Evolutionary conservation across 192 early-diverging fungal genomes (phyloP).

Genomic region (Umbelopsis isabellina): DNA sequence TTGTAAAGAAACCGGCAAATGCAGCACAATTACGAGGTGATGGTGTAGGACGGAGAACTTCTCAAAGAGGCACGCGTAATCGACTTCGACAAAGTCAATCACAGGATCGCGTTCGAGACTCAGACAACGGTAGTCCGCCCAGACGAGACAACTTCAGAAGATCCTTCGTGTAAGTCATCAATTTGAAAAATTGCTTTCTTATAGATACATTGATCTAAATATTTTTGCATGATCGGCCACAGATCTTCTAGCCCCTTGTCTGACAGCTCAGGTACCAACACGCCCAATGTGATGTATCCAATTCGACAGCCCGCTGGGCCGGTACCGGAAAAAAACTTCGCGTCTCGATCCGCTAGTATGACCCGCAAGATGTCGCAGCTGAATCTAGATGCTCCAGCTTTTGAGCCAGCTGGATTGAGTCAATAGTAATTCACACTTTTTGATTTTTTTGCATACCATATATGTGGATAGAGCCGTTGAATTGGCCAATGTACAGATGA

Average conservation of each 20-base stretch:
- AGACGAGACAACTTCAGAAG: conserved; percentile 37
- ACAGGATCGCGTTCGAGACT: conserved; percentile 27
- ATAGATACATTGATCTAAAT: not conserved
- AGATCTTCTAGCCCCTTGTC: conserved; percentile 39
- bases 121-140: conserved; percentile 24
- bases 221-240: not conserved
- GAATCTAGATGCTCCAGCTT: conserved; percentile 25
- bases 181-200: not conserved
- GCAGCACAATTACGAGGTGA: conserved; percentile 27
- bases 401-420: conserved; percentile 22
- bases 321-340: conserved; percentile 73
- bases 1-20: conserved; percentile 42
- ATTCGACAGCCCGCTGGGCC: conserved; percentile 76
- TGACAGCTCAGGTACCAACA: conserved; percentile 56
- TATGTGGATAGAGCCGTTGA: no score
- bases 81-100: conserved; percentile 24
- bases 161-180: conserved; percentile 40
- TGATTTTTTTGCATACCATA: conserved; percentile 16
- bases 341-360: conserved; percentile 46
- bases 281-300: conserved; percentile 63
- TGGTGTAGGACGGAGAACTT: conserved; percentile 9
- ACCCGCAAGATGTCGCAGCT: conserved; percentile 21
- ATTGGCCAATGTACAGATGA: no score
- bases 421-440: not conserved
- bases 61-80: conserved; percentile 44